Conservation (phyloP, 345 rosid species). For the Mangifera indica region DNA sequence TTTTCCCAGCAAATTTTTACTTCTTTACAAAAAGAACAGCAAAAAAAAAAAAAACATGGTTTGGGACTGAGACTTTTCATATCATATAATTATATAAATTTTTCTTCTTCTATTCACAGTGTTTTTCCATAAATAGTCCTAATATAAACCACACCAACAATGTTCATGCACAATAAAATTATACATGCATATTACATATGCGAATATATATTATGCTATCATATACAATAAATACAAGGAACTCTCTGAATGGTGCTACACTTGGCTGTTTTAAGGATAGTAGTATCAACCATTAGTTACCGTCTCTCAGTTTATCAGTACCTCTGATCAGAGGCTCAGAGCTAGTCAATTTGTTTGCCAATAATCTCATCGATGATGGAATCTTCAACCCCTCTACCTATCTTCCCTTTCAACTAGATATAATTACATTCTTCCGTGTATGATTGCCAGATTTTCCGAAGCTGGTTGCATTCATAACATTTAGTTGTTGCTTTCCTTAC, state of each 20-base stretch:
- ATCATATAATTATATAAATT: not conserved
- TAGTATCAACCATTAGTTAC: too few species aligned
- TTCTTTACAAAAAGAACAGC: not conserved
- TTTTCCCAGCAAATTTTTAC: not conserved
- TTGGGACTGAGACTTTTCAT: not conserved
- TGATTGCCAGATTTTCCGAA: slow-evolving; percentile 12
- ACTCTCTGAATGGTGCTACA: not conserved
- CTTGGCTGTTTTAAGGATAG: not conserved
- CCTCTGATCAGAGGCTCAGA: slow-evolving; percentile 3
- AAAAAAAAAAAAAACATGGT: not conserved
- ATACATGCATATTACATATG: too few species aligned
- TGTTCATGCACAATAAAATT: not conserved
- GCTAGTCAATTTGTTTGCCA: slow-evolving; percentile 21
- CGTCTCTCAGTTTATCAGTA: not conserved
- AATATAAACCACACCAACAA: not conserved
- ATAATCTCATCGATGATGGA: slow-evolving; percentile 24
- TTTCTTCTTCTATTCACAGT: not conserved
- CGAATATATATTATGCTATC: too few species aligned
- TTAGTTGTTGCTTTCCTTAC: slow-evolving; percentile 16
- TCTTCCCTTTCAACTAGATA: slow-evolving; percentile 19
- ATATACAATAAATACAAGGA: too few species aligned
- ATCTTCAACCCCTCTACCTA: slow-evolving; percentile 34
- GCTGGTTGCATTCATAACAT: slow-evolving; percentile 1
- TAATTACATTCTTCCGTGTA: slow-evolving; percentile 21
- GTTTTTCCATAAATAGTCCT: not conserved